Evolutionary conservation across 768 basidiomycete genomes (phyloP), one percentile per base, ranked within the genome.

Genomic region (Boletellus ananas): DNA sequence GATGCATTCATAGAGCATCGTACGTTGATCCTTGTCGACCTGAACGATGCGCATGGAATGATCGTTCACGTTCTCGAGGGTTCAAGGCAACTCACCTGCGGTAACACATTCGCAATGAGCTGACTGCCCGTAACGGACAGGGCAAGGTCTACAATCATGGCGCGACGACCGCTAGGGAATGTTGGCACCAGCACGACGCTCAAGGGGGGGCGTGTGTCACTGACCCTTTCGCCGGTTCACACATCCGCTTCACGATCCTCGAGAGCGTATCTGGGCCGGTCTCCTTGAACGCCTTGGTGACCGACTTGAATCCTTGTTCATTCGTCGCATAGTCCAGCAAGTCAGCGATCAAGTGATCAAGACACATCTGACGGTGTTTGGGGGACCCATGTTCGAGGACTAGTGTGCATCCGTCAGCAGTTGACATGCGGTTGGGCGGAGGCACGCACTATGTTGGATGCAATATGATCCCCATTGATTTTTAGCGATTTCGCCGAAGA

Each of bases 381-480:
- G 81, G 74, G 6, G 87, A 89, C 3, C 90, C 90, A 54, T 92
- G 90, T 64, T 93, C 90, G 41, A 93, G 75, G 54, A 92, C 90
- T 92, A 39, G 33, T 21, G 16, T 25, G 31, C 23, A 35, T 43
- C 12, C 35, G 29, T 52, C 25, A 56, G 52, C 39, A 45, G 37
- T 34, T 49, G 10, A 38, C 13, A 52, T 12, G 29, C 21, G 20
- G 27, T 21, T n/a, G 45, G 34, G 40, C 33, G 7, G 18, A 16
- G 35, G 49, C 10, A 69, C 88, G 49, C 56, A 90, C 90, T 90
- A 50, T 90, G 90, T 57, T 90, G 87, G 23, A 91, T 76, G 63
- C 89, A 91, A 58, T 90, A 92, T 1, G 87, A 85, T 11, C 90
- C 90, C 90, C 90, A 93, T 62, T 92, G 90, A 53, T 82, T 93